A percentile compares a stretch with the other conserved stretches of the same genome.
Evolutionary conservation across 108 stramenopile genomes (phyloP).

Genomic region (Cyclotella atomus): DNA sequence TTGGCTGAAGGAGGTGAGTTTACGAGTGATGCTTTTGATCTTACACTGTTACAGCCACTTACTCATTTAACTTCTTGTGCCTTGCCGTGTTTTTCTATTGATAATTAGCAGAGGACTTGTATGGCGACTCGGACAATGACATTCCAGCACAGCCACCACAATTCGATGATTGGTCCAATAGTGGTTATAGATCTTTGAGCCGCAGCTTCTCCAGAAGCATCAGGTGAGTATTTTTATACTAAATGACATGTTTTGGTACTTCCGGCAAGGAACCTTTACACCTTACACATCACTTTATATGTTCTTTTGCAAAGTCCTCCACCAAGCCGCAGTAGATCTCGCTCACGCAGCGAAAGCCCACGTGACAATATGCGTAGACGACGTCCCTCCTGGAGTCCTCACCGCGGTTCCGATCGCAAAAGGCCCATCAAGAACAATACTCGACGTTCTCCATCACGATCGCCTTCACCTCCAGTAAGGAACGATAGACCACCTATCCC

Average conservation of each 20-base stretch:
- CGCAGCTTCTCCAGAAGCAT: constrained; percentile 4
- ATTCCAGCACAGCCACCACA: not conserved
- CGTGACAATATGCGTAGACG: not conserved
- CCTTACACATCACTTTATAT: no score
- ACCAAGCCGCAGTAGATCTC: constrained; percentile 15
- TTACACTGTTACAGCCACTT: no score
- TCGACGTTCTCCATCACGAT: not conserved
- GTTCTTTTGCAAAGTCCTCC: not conserved
- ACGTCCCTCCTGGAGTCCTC: constrained; percentile 18
- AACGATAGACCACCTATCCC: not conserved
- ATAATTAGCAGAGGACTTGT: not conserved
- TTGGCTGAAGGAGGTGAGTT: constrained; percentile 8
- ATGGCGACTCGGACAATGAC: not conserved
- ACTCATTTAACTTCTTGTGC: no score
- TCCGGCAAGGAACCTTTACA: no score
- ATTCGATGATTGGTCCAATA: constrained; percentile 28
- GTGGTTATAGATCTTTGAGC: constrained; percentile 15
- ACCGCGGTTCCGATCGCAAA: constrained; percentile 2
- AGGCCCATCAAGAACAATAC: not conserved
- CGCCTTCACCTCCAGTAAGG: not conserved
- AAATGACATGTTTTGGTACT: no score
- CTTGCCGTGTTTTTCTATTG: no score
- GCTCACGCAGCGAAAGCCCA: constrained; percentile 9
- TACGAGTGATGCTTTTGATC: not conserved
- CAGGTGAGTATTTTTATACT: not conserved